Base-by-base conservation (phyloP, 768 basidiomycete species). In the Suillus sp. region DNA sequence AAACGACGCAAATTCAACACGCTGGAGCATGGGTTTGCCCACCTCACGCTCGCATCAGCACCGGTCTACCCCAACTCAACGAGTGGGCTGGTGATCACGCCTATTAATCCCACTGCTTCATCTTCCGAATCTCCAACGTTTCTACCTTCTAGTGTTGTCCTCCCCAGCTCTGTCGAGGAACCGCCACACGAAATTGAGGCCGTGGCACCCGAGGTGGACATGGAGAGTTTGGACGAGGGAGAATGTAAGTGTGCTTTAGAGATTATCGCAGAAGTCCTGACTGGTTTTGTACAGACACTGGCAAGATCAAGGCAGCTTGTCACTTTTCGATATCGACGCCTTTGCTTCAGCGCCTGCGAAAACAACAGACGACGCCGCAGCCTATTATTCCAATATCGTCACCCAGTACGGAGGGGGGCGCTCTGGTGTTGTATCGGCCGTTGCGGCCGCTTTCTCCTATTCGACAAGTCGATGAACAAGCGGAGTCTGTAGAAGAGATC, bases 221-320 rank as follows among this genome's bases (percentile, higher is more conserved):
- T 92, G 90, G 86, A 84, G 64, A 89, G 87, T 69, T 88, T 89
- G 70, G 81, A 84, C 5, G 90, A 89, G 69, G 86, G 83, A 66
- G 84, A 89, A 70, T 78, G 91, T 92, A 74, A 81, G 69, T 53
- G 25, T 25, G 20, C 30, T 40, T 40, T 10, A 20, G 11, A 30
- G 38, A 6, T 3, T 27, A 14, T 30, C 10, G 13, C 25, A 30
- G 37, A 27, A 20, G 25, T 7, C 11, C 56, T 25, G 27, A 40
- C 25, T 27, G 11, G 2, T 34, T n/a, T n/a, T n/a, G 5, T 30
- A 27, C 18, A 40, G 56, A 20, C 38, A 20, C 38, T 4, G 37
- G 37, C 25, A 27, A 38, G 55, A 37, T 37, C 25, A 40, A 57
- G 11, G 25, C 11, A 11, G 18, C 38, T 3, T 38, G 18, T 38